Evolutionary conservation across 2,329 filamentous ascomycete genomes (phyloP).

Genomic region (Geosmithia morbida): DNA sequence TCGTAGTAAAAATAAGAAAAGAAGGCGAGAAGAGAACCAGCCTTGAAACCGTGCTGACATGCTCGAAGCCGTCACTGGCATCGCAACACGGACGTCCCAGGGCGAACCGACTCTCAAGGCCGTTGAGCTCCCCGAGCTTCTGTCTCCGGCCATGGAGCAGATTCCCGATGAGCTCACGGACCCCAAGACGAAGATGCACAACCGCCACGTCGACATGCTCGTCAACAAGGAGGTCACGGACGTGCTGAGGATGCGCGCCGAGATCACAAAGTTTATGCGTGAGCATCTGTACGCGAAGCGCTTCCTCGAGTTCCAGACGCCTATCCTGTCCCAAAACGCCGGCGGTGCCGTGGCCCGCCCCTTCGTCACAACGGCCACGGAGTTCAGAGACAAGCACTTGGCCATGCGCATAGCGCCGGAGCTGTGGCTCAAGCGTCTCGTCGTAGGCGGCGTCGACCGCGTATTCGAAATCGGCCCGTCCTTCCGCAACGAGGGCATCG

Average conservation of each 20-base stretch:
- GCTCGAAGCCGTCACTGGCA: slow-evolving; percentile 49
- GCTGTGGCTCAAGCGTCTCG: slow-evolving; percentile 83
- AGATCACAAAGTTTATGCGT: slow-evolving; percentile 60
- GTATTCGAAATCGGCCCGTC: slow-evolving; percentile 88
- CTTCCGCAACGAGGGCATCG: slow-evolving; percentile 88
- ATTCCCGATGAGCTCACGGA: slow-evolving; percentile 59
- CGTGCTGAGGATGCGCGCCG: slow-evolving; percentile 57
- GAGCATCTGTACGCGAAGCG: slow-evolving; percentile 54
- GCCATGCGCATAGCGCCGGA: slow-evolving; percentile 84
- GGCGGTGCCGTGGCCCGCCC: slow-evolving; percentile 81
- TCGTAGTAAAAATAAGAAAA: neutral
- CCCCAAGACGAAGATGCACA: slow-evolving; percentile 56
- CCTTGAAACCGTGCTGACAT: slow-evolving; percentile 2
- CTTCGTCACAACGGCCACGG: slow-evolving; percentile 67
- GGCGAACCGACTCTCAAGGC: slow-evolving; percentile 66
- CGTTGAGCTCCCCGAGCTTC: slow-evolving; percentile 50
- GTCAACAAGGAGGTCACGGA: slow-evolving; percentile 56
- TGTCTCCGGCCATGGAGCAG: slow-evolving; percentile 67
- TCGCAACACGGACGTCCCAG: slow-evolving; percentile 51
- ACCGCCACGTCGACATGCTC: slow-evolving; percentile 77
- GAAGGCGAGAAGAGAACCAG: too few species aligned
- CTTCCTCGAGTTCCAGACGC: slow-evolving; percentile 84
- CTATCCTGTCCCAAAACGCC: slow-evolving; percentile 67
- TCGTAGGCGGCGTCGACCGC: slow-evolving; percentile 75
- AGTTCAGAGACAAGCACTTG: slow-evolving; percentile 57